Conservation (phyloP, 352 stramenopile species). For the Pythium apleroticum region DNA sequence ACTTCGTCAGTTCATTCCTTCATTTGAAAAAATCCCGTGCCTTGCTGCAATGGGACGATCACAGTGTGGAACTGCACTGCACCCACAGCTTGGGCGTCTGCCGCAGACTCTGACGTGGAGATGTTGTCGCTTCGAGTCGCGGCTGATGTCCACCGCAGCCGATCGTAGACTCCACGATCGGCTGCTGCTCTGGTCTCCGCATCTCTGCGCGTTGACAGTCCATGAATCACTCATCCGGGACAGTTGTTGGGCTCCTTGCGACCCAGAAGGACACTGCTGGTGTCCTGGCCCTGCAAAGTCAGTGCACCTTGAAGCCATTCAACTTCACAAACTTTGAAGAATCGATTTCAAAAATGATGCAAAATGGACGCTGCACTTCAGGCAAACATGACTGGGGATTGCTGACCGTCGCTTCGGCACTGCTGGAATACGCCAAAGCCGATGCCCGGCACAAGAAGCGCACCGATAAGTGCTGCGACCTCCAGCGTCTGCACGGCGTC, state of each 20-base stretch:
- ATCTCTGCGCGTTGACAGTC: not conserved
- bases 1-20: no score
- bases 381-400: conserved; percentile 19
- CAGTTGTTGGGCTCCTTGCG: not conserved
- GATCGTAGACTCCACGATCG: no score
- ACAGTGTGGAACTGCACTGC: no score
- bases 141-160: not conserved
- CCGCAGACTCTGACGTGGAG: no score
- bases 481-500: conserved; percentile 33
- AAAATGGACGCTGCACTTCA: not conserved
- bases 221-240: not conserved
- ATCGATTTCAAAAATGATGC: not conserved
- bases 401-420: conserved; percentile 9
- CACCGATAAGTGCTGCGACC: conserved; percentile 34
- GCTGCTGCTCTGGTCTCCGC: not conserved
- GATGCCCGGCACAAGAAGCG: conserved; percentile 42
- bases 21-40: no score
- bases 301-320: not conserved
- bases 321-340: not conserved
- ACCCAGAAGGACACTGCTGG: not conserved
- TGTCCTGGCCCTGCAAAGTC: not conserved
- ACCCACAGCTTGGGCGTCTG: no score
- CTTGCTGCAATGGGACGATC: no score
- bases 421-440: conserved; percentile 16
- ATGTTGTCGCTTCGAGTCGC: not conserved